Conservation (phyloP, 495 filamentous ascomycete species). For the Penicillium desertorum region DNA sequence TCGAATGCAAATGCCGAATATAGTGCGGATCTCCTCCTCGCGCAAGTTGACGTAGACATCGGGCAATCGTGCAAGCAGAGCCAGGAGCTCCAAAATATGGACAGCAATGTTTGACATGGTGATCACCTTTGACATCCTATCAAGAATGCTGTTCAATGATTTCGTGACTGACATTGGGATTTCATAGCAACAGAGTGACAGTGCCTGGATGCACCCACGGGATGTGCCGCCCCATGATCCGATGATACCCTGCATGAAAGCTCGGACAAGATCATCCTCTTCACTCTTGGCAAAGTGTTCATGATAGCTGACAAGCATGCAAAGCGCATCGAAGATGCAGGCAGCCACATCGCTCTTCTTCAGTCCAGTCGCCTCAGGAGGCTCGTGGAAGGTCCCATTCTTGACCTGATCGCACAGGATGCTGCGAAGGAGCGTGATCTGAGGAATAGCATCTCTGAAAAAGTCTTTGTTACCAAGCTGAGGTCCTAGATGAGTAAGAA, state of each 20-base stretch:
- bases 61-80: conserved; percentile 79
- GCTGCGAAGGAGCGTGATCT: conserved; percentile 74
- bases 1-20: conserved; percentile 92
- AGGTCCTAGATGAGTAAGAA: conserved; percentile 80
- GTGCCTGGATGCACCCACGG: conserved; percentile 88
- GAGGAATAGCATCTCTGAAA: conserved; percentile 66
- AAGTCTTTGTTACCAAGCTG: conserved; percentile 89
- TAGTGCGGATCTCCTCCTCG: conserved; percentile 82
- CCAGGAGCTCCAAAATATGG: conserved; percentile 91
- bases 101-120: conserved; percentile 87
- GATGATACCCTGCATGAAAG: conserved; percentile 76
- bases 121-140: conserved; percentile 92
- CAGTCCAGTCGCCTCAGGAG: conserved; percentile 68
- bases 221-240: conserved; percentile 82
- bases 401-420: conserved; percentile 79
- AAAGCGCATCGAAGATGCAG: conserved; percentile 80
- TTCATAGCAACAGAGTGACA: conserved; percentile 92
- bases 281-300: conserved; percentile 78
- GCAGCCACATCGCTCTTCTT: conserved; percentile 87
- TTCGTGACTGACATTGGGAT: conserved; percentile 80
- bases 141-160: conserved; percentile 75
- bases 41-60: conserved; percentile 83
- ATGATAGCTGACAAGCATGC: conserved; percentile 84
- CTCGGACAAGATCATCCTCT: conserved; percentile 81
- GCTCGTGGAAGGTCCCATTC: conserved; percentile 69